phyloP scores from a whole-genome alignment of 2,329 filamentous ascomycete species.

The Xylariales sp. region DNA sequence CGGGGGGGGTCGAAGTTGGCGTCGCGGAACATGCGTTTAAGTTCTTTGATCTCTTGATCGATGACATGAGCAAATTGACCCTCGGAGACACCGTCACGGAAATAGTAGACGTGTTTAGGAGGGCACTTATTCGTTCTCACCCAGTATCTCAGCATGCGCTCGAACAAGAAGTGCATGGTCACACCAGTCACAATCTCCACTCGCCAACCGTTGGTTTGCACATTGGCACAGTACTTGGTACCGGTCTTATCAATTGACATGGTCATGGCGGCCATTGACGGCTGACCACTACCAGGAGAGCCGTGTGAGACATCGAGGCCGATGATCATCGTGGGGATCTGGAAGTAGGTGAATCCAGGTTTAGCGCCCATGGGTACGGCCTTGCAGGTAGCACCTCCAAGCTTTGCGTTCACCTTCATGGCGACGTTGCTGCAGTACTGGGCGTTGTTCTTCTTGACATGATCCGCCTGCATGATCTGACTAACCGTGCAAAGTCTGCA shows the following conservation, averaged over 20 bases:
- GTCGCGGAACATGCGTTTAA: constrained; percentile 56
- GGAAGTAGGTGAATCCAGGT: constrained; percentile 35
- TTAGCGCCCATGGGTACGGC: constrained; percentile 25
- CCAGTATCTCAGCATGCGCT: constrained; percentile 63
- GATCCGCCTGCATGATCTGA: constrained; percentile 70
- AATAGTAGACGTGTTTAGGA: constrained; percentile 79
- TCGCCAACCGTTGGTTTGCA: constrained; percentile 78
- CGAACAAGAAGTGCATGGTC: constrained; percentile 64
- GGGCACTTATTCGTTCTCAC: constrained; percentile 45
- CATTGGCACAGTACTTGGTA: constrained; percentile 72
- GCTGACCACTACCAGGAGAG: constrained; percentile 57
- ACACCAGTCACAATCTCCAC: constrained; percentile 69
- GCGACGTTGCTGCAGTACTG: constrained; percentile 93
- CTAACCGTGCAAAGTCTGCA: constrained; percentile 79
- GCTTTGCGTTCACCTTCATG: constrained; percentile 96
- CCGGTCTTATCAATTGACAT: constrained; percentile 69
- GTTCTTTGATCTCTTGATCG: constrained; percentile 67
- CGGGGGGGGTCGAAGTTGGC: constrained; percentile 44
- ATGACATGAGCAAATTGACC: constrained; percentile 80
- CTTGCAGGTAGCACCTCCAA: constrained; percentile 72
- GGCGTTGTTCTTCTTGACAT: constrained; percentile 63
- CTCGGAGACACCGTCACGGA: constrained; percentile 88
- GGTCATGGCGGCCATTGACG: constrained; percentile 84
- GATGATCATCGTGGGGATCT: constrained; percentile 70
- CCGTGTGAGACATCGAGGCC: constrained; percentile 89